Evolutionary conservation across 73 alveolate genomes (phyloP), one percentile per base, ranked within the genome.

Genomic region (Loxodes magnus): DNA sequence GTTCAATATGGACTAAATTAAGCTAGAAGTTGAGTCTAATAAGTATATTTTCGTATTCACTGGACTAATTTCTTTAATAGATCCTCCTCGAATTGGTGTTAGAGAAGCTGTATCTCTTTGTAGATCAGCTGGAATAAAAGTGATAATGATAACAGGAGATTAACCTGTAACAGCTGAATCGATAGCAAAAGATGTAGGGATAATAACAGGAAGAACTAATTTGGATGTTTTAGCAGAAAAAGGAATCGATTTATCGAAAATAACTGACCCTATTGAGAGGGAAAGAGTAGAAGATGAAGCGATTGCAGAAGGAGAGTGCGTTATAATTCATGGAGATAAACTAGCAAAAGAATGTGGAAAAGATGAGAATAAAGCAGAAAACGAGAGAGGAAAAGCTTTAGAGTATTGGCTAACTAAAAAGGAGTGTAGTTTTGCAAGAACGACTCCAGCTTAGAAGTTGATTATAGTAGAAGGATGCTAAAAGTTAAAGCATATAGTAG

Each of bases 121-220:
- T 44, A 73, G 71, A 42, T 56, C 72, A 24, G 96, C 94, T 36
- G 96, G 94, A 25, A 73, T 81, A n/a, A 63, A 79, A 67, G 94
- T 81, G 51, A 78, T 85, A 21, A 88, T 88, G 98, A 85, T 84
- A 12, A 88, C 98, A 3, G 98, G 98, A 12, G 98, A 88, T 65
- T 86, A 88, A 68, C 90, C 91, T 20, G 82, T 72, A 34, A 85
- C 98, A 5, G 98, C 98, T 4, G 88, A 93, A 25, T 81, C 95
- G 2, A 84, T 88, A 27, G 98, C 95, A 21, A 78, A 69, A 67
- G 76, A 84, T 67, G 69, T 82, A 51, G 79, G 82, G 7, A 39
- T 39, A 20, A 59, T 67, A 12, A 60, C 81, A 28, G 56, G 9
- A 1, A 10, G 43, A 43, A 56, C 43, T 36, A 67, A 72, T 2